Evolutionary conservation across 139 green algal genomes (phyloP), one percentile per base, ranked within the genome.

Genomic region (Astrephomene gubernaculifera): DNA sequence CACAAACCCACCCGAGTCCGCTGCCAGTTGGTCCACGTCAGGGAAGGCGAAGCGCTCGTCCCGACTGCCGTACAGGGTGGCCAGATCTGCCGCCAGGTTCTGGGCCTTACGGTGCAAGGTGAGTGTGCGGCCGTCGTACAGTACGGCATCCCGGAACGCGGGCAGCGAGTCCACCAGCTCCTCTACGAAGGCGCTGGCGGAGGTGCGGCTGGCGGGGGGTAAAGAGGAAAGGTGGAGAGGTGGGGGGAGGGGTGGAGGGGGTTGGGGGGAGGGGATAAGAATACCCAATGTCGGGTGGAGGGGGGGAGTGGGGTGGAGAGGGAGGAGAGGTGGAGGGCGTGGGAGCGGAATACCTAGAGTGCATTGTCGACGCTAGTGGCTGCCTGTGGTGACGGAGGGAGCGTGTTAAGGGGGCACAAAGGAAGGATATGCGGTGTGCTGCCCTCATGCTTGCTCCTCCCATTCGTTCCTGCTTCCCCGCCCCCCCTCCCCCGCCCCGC

Each of bases 61-160:
- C 10, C 74, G 39, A 1, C 27, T 38, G 27, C 87, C 74, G 82
- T 64, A 68, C 71, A 72, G 33, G 2, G 36, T 1, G 6, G 41
- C 60, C 80, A 86, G 61, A 31, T 75, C 71, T 2, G 57, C 54
- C 2, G 71, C 57, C 82, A 76, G 85, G 1, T 82, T 86, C 87
- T 94, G 91, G 0, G 74, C 73, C 73, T 90, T 91, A 38, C 91
- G 81, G 35, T 86, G 81, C 36, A 90, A 92, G 49, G 41, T 36
- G 38, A 94, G 87, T 35, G 82, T 78, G 22, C 61, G 39, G 29
- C 79, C 86, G 36, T 80, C 86, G 60, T 71, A 88, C 54, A 89
- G 57, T n/a, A 68, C 67, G 10, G 44, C 25, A 36, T 91, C 88
- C n/a, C 82, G 49, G 67, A 91, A 91, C 43, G 52, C 80, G 5